phyloP scores from a whole-genome alignment of 768 basidiomycete genomes.

The Leucocoprinus birnbaumii region DNA sequence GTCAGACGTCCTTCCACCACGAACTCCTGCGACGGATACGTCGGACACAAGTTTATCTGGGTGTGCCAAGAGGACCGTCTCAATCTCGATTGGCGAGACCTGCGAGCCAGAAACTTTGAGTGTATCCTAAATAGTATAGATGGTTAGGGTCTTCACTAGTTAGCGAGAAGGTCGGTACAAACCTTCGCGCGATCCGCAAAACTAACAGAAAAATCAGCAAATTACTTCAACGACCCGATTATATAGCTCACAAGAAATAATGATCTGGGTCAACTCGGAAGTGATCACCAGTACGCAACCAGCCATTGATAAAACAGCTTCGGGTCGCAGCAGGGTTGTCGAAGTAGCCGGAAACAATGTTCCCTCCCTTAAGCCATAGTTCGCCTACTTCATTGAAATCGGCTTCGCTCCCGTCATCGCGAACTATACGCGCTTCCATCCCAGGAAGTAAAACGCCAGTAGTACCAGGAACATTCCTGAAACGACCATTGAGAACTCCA shows the following conservation, averaged over 20 bases:
- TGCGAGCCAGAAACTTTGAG: slow-evolving; percentile 77
- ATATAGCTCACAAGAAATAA: slow-evolving; percentile 60
- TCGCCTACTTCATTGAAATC: slow-evolving; percentile 62
- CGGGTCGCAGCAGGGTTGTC: slow-evolving; percentile 62
- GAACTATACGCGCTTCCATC: slow-evolving; percentile 56
- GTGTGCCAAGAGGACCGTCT: slow-evolving; percentile 57
- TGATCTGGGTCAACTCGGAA: slow-evolving; percentile 58
- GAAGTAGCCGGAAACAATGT: slow-evolving; percentile 67
- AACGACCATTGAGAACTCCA: slow-evolving; percentile 41
- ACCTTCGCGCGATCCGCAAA: slow-evolving; percentile 77
- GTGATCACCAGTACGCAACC: slow-evolving; percentile 73
- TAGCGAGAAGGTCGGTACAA: background rate
- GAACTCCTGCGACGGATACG: slow-evolving; percentile 69
- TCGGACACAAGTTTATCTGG: slow-evolving; percentile 61
- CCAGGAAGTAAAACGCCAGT: slow-evolving; percentile 61
- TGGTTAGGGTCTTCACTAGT: background rate
- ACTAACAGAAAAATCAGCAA: too few relatives aligned
- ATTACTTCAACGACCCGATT: too few relatives aligned
- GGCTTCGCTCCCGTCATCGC: slow-evolving; percentile 55
- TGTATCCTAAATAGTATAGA: slow-evolving; percentile 48
- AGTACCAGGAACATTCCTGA: slow-evolving; percentile 36
- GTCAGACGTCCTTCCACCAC: slow-evolving; percentile 63
- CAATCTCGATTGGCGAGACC: slow-evolving; percentile 81
- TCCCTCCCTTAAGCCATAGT: slow-evolving; percentile 52
- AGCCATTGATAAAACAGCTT: slow-evolving; percentile 66